Evolutionary conservation across 2,329 filamentous ascomycete species (phyloP).

Genomic region (Phialophora verrucosa): DNA sequence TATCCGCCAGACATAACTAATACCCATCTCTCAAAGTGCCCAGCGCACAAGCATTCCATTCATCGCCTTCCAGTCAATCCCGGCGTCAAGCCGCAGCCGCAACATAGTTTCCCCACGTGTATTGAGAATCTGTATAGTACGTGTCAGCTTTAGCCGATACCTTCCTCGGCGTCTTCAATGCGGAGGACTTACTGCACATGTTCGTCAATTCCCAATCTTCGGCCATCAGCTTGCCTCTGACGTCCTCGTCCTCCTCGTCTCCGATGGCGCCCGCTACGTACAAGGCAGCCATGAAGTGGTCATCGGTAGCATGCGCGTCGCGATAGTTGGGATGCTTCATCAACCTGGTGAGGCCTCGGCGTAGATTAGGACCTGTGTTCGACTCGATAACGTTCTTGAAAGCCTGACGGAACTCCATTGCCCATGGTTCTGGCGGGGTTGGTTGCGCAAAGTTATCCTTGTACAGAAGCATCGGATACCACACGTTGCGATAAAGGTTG

Average conservation of each 20-base stretch:
- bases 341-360: constrained; percentile 62
- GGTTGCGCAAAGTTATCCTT: constrained; percentile 67
- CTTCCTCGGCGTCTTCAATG: too few relatives aligned
- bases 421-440: constrained; percentile 63
- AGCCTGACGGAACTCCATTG: constrained; percentile 69
- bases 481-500: constrained; percentile 71
- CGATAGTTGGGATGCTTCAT: constrained; percentile 72
- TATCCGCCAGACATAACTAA: too few relatives aligned
- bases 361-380: constrained; percentile 60
- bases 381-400: constrained; percentile 65
- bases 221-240: too few relatives aligned
- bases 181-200: too few relatives aligned
- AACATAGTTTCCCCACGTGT: too few relatives aligned
- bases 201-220: too few relatives aligned
- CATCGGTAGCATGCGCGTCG: constrained; percentile 72
- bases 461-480: constrained; percentile 68
- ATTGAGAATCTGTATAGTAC: too few relatives aligned
- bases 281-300: constrained; percentile 70
- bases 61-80: too few relatives aligned
- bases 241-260: constrained; percentile 53
- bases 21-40: too few relatives aligned
- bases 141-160: too few relatives aligned
- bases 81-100: too few relatives aligned
- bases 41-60: too few relatives aligned
- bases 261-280: constrained; percentile 66